A percentile compares a stretch with the other conserved stretches of the same genome.
Evolutionary conservation across 2,329 filamentous ascomycete genomes (phyloP).

Genomic region (Dactylella cylindrospora): DNA sequence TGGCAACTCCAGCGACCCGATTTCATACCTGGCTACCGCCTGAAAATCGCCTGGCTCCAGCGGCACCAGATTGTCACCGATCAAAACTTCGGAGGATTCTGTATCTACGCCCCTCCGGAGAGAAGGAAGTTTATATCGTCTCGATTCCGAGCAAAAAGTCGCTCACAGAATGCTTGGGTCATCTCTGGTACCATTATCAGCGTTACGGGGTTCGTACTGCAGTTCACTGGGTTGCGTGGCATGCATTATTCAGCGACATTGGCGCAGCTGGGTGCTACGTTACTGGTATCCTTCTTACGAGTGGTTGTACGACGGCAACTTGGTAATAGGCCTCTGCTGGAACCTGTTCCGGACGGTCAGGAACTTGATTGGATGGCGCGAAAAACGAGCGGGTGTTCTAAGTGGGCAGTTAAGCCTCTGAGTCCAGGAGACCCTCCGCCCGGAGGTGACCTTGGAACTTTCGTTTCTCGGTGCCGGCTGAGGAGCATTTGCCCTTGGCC

Average conservation of each 20-base stretch:
- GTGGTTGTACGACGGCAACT: conserved; percentile 43
- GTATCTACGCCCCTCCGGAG: conserved; percentile 25
- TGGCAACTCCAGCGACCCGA: conserved; percentile 4
- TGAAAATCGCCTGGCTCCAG: conserved; percentile 46
- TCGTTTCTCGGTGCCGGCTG: background rate
- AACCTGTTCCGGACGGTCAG: conserved; percentile 16
- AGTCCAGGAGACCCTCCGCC: background rate
- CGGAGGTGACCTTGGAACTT: background rate
- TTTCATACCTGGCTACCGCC: background rate
- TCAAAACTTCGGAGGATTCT: conserved; percentile 45
- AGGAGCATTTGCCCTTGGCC: conserved; percentile 22
- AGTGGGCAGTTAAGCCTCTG: conserved; percentile 8
- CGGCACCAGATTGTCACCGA: conserved; percentile 44
- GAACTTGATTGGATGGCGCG: conserved; percentile 42
- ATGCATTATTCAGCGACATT: conserved; percentile 45
- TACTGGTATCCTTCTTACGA: conserved; percentile 31
- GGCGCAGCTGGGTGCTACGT: conserved; percentile 37
- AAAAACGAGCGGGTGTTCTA: conserved; percentile 7
- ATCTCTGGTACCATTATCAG: conserved; percentile 16
- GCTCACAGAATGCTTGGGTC: conserved; percentile 2
- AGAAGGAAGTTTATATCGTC: conserved; percentile 10
- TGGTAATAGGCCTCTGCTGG: conserved; percentile 5
- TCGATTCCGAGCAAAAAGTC: background rate
- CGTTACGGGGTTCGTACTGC: conserved; percentile 43
- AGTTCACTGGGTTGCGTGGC: conserved; percentile 44